phyloP scores from a whole-genome alignment of 2,329 filamentous ascomycete species.

The Xylariaceae sp. region DNA sequence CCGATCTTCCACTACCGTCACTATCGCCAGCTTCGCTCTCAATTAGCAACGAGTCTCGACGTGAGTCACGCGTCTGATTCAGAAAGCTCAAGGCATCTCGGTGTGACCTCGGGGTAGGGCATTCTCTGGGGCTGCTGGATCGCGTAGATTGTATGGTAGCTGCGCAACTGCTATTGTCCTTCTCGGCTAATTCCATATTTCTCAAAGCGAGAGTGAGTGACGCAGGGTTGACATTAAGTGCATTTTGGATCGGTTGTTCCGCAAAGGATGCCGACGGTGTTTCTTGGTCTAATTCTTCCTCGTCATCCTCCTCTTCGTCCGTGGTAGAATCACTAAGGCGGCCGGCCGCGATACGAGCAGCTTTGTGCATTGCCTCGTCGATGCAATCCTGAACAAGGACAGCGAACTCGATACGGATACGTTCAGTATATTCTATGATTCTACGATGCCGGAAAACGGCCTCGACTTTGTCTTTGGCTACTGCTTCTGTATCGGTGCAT shows the following conservation, averaged over 20 bases:
- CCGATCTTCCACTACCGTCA: constrained; percentile 82
- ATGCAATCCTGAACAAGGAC: constrained; percentile 94
- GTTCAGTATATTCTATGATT: constrained; percentile 93
- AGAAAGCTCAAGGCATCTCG: constrained; percentile 56
- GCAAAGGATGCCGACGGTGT: constrained; percentile 37
- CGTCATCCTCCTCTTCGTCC: constrained; percentile 51
- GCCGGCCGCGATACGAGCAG: constrained; percentile 80
- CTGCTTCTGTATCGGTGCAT: constrained; percentile 84
- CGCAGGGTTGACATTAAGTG: constrained; percentile 56
- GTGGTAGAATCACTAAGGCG: constrained; percentile 75
- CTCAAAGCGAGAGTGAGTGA: constrained; percentile 53
- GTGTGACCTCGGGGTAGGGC: constrained; percentile 84
- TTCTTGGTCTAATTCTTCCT: constrained; percentile 47
- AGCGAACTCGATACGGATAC: constrained; percentile 90
- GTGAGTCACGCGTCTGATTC: constrained; percentile 58
- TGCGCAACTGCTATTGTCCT: constrained; percentile 41
- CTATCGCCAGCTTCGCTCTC: constrained; percentile 84
- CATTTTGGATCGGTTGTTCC: constrained; percentile 52
- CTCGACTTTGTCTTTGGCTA: constrained; percentile 85
- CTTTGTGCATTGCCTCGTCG: constrained; percentile 84
- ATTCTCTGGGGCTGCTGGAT: constrained; percentile 86
- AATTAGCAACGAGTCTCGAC: constrained; percentile 72
- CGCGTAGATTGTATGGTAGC: constrained; percentile 71
- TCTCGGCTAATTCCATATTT: constrained; percentile 39
- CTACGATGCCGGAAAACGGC: constrained; percentile 85